Conservation (phyloP, 78 protist genomes). For the Mantamonas sphyraenae region DNA sequence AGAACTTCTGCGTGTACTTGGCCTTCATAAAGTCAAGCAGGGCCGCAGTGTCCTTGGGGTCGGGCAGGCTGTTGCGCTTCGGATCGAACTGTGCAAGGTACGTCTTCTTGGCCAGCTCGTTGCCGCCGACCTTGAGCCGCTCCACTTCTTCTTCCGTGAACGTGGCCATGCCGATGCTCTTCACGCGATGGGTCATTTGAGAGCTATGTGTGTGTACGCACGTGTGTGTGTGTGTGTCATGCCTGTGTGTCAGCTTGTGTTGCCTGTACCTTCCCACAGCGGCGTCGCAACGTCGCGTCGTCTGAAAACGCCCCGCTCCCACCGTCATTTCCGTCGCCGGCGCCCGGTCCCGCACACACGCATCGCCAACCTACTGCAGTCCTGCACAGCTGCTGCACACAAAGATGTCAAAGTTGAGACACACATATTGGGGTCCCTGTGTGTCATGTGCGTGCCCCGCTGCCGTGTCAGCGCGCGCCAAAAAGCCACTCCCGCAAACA, state of each 20-base stretch:
- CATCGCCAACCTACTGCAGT: neutral
- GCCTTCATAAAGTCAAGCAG: neutral
- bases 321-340: neutral
- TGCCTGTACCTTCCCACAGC: no score
- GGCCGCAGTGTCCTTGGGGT: no score
- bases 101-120: no score
- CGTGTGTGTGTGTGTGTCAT: neutral
- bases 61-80: no score
- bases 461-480: no score
- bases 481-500: no score
- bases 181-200: neutral
- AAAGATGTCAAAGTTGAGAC: neutral
- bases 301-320: no score
- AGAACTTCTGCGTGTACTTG: neutral
- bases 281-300: no score
- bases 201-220: neutral
- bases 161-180: slow-evolving; percentile 5
- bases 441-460: no score
- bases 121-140: slow-evolving; percentile 1
- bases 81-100: no score
- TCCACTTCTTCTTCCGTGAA: slow-evolving; percentile 6
- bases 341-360: neutral
- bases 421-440: slow-evolving; percentile 3
- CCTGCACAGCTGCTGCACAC: slow-evolving; percentile 12
- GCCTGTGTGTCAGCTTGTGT: no score